These are phyloP conservation scores for Protea cynaroides DNA, from an alignment of 164 flowering plant species.

Conservation along the genomic window DNA sequence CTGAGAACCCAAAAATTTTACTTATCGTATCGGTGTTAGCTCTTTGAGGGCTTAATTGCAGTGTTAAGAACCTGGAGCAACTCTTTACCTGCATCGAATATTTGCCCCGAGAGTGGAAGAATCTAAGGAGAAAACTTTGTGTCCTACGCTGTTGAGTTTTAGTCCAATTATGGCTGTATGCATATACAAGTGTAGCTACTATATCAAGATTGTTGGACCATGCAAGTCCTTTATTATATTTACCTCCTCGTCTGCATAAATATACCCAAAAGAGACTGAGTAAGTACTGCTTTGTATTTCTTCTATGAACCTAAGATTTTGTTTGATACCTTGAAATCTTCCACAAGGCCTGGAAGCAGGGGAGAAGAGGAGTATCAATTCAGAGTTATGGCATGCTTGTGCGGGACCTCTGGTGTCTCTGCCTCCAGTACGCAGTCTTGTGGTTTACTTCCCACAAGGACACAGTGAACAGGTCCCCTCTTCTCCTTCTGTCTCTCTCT, in stretches of 20 bases:
- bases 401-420: conserved; percentile 92
- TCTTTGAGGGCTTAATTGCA: no score
- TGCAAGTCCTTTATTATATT: no score
- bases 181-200: no score
- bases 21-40: no score
- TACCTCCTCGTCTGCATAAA: no score
- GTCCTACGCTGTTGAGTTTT: not conserved
- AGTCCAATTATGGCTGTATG: not conserved
- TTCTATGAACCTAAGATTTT: no score
- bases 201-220: no score
- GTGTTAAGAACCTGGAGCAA: no score
- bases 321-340: conserved; percentile 4
- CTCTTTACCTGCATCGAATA: no score
- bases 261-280: no score
- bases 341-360: conserved; percentile 33
- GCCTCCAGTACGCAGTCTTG: conserved; percentile 94
- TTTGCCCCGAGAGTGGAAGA: not conserved
- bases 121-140: not conserved
- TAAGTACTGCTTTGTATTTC: not conserved
- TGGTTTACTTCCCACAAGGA: conserved; percentile 97
- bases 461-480: conserved; percentile 86
- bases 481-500: not conserved
- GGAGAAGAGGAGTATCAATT: conserved; percentile 76
- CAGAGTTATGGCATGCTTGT: conserved; percentile 99
- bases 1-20: no score